Conservation (phyloP, 306 rosid genomes). For the Casuarina glauca region DNA sequence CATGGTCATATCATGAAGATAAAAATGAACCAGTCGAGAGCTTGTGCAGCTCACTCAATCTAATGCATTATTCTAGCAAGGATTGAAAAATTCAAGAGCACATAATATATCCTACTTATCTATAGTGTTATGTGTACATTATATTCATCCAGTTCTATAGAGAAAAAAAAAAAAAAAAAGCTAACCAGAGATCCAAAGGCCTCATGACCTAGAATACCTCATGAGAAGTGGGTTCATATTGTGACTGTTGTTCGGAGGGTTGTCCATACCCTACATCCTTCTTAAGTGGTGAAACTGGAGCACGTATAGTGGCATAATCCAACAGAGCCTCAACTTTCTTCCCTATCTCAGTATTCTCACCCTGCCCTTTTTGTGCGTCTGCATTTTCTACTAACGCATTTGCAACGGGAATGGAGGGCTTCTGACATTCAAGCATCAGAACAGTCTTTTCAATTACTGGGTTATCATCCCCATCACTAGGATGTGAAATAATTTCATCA, state of each 20-base stretch:
- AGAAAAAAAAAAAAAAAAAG: conserved; percentile 9
- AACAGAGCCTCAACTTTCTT: conserved; percentile 47
- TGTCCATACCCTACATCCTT: conserved; percentile 43
- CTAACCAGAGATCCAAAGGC: conserved; percentile 8
- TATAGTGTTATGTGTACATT: background rate
- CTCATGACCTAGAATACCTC: conserved; percentile 56
- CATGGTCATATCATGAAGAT: background rate
- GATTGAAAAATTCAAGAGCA: conserved; percentile 5
- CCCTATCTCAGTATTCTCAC: conserved; percentile 26
- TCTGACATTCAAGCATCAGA: conserved; percentile 74
- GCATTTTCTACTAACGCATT: conserved; percentile 38
- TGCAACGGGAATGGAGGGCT: conserved; percentile 39
- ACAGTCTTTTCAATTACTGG: conserved; percentile 82
- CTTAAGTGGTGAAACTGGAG: conserved; percentile 47
- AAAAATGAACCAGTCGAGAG: background rate
- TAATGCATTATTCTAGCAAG: background rate
- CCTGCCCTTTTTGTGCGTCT: conserved; percentile 25
- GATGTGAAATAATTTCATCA: conserved; percentile 38
- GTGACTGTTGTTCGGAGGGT: conserved; percentile 41
- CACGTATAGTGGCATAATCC: conserved; percentile 44
- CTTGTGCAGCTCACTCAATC: background rate
- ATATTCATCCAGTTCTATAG: background rate
- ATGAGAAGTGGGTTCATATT: conserved; percentile 35
- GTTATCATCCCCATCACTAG: conserved; percentile 58
- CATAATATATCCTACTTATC: background rate